phyloP scores from a whole-genome alignment of 2,329 filamentous ascomycete species.

The Trematosphaeria pertusa region DNA sequence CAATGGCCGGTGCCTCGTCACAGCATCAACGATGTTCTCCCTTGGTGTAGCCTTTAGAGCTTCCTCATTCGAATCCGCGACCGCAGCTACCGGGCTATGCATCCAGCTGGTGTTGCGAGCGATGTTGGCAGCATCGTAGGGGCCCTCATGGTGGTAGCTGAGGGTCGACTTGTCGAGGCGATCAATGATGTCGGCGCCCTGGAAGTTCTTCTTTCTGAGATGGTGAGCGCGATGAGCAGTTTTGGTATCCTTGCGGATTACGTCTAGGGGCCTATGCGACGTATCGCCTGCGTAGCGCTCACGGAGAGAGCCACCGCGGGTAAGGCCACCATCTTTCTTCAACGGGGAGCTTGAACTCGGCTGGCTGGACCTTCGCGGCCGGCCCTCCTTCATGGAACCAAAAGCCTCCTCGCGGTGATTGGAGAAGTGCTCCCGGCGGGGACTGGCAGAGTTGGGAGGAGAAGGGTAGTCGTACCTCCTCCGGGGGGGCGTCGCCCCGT shows the following conservation, averaged over 20 bases:
- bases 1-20: constrained; percentile 76
- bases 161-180: constrained; percentile 72
- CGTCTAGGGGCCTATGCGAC: constrained; percentile 71
- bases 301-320: constrained; percentile 60
- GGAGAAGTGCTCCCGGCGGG: constrained; percentile 51
- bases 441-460: constrained; percentile 63
- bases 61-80: constrained; percentile 74
- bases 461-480: constrained; percentile 53
- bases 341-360: constrained; percentile 32
- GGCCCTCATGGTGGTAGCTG: constrained; percentile 86
- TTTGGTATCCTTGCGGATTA: constrained; percentile 68
- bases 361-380: constrained; percentile 45
- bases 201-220: constrained; percentile 69
- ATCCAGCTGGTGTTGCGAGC: constrained; percentile 72
- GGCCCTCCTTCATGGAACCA: constrained; percentile 34
- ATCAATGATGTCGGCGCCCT: constrained; percentile 80
- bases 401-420: constrained; percentile 43
- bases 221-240: constrained; percentile 71
- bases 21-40: constrained; percentile 77
- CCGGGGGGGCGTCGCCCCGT: constrained; percentile 27
- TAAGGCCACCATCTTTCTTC: constrained; percentile 34
- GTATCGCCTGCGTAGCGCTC: constrained; percentile 70
- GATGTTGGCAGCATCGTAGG: constrained; percentile 82
- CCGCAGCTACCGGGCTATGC: constrained; percentile 76
- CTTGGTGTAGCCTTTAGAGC: constrained; percentile 80